Conservation (phyloP, 1,139 yeast species). For the Nadsonia starkeyi-henricii region DNA sequence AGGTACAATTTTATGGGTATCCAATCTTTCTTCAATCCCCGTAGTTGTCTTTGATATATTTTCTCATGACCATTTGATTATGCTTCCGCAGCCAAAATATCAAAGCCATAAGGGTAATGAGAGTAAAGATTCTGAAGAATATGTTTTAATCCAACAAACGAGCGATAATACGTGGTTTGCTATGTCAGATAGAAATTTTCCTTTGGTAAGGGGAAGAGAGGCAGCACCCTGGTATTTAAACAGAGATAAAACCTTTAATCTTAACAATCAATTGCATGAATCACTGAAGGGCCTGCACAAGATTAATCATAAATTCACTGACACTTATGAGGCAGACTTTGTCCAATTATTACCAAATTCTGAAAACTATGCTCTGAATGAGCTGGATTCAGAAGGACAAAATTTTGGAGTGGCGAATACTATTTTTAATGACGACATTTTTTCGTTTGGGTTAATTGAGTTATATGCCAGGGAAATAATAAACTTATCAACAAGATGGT, state of each 20-base stretch:
- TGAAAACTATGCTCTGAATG: no score
- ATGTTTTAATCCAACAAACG: slow-evolving; percentile 53
- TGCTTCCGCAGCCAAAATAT: slow-evolving; percentile 25
- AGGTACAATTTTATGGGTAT: slow-evolving; percentile 57
- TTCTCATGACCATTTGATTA: slow-evolving; percentile 18
- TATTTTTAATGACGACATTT: not conserved
- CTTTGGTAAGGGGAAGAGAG: slow-evolving; percentile 68
- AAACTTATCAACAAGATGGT: not conserved
- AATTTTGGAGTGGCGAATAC: not conserved
- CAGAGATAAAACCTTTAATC: slow-evolving; percentile 6
- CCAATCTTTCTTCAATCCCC: slow-evolving; percentile 44
- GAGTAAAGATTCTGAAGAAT: slow-evolving; percentile 2
- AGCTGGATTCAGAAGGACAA: no score
- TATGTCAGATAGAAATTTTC: slow-evolving; percentile 61
- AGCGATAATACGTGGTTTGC: slow-evolving; percentile 74
- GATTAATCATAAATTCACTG: not conserved
- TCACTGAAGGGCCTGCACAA: slow-evolving; percentile 27
- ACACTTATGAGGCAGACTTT: no score
- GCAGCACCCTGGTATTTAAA: slow-evolving; percentile 33
- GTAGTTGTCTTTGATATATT: slow-evolving; percentile 65
- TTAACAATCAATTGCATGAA: not conserved
- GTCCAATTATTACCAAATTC: no score
- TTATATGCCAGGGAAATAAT: not conserved
- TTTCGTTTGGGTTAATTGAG: not conserved
- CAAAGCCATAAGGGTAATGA: slow-evolving; percentile 8